phyloP scores from a whole-genome alignment of 1,284 basidiomycete species.

The Cutaneotrichosporon cavernicola region DNA sequence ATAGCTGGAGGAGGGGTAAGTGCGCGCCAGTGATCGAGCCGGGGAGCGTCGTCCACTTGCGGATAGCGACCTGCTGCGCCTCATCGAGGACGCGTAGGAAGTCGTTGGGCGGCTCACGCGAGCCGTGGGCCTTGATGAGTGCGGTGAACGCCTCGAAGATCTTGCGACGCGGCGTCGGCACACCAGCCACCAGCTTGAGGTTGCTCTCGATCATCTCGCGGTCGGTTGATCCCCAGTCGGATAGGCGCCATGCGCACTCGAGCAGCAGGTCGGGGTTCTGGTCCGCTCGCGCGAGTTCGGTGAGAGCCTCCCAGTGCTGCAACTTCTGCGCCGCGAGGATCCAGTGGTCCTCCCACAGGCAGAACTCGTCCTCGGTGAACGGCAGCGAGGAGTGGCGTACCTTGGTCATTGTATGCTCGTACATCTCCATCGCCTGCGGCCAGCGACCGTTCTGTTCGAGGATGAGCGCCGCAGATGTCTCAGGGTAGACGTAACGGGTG shows the following conservation, averaged over 20 bases:
- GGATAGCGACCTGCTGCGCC: constrained; percentile 91
- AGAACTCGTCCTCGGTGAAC: constrained; percentile 94
- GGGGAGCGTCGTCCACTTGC: constrained; percentile 93
- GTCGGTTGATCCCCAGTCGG: constrained; percentile 74
- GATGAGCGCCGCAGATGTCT: constrained; percentile 89
- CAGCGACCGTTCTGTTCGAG: constrained; percentile 98
- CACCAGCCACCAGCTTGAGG: constrained; percentile 75
- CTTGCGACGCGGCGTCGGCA: constrained; percentile 85
- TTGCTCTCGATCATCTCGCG: constrained; percentile 81
- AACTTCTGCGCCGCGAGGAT: constrained; percentile 92
- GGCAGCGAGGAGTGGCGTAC: constrained; percentile 79
- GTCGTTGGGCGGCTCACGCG: constrained; percentile 57
- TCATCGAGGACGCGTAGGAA: constrained; percentile 89
- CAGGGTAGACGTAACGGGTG: constrained; percentile 77
- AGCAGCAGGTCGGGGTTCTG: constrained; percentile 88
- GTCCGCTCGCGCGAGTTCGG: constrained; percentile 88
- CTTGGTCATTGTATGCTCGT: constrained; percentile 87
- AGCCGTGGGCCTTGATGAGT: constrained; percentile 61
- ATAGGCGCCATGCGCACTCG: constrained; percentile 92
- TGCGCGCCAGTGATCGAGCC: constrained; percentile 84
- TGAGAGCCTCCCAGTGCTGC: constrained; percentile 95
- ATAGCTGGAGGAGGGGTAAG: constrained; percentile 91
- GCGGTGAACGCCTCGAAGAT: constrained; percentile 96
- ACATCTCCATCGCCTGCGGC: constrained; percentile 84
- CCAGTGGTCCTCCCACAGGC: constrained; percentile 99